A percentile compares a stretch with the other conserved stretches of the same genome.
Evolutionary conservation across 2,329 filamentous ascomycete genomes (phyloP).

Genomic region (Gaeumannomyces tritici): DNA sequence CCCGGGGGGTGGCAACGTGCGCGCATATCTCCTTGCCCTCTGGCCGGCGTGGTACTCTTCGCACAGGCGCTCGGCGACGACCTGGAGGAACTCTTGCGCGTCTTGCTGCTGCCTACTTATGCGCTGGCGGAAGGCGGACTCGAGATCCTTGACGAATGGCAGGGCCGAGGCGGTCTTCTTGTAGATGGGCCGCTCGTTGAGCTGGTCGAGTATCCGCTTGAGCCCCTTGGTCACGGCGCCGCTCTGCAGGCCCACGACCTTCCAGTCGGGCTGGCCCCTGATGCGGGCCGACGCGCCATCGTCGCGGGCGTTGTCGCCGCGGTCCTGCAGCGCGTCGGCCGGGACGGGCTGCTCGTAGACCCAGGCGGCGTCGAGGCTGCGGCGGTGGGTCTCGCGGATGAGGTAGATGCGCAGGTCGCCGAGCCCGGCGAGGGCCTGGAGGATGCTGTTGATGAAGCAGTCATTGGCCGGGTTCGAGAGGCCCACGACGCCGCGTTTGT

Average conservation of each 20-base stretch:
- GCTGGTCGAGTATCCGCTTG: constrained; percentile 82
- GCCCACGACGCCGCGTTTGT: constrained; percentile 83
- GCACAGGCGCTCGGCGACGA: constrained; percentile 82
- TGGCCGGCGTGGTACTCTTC: constrained; percentile 88
- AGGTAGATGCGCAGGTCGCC: constrained; percentile 84
- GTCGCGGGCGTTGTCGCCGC: constrained; percentile 1
- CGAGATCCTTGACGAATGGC: constrained; percentile 74
- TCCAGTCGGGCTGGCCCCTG: constrained; percentile 42
- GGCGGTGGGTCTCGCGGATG: constrained; percentile 81
- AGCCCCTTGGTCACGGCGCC: constrained; percentile 78
- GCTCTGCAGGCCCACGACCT: constrained; percentile 60
- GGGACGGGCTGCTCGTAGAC: constrained; percentile 60
- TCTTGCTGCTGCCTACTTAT: constrained; percentile 95
- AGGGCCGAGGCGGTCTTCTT: constrained; percentile 86
- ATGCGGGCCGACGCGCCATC: neutral
- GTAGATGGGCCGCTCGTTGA: constrained; percentile 90
- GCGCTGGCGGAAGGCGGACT: constrained; percentile 77
- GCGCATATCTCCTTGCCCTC: constrained; percentile 56
- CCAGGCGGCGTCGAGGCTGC: constrained; percentile 60
- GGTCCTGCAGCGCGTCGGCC: constrained; percentile 16
- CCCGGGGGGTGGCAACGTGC: constrained; percentile 7
- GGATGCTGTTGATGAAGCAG: constrained; percentile 92
- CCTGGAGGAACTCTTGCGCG: constrained; percentile 92
- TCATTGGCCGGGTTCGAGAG: constrained; percentile 88
- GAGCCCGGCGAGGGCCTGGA: constrained; percentile 86